Base-by-base conservation (phyloP, 768 basidiomycete genomes). In the Paxillus ammoniavirescens region DNA sequence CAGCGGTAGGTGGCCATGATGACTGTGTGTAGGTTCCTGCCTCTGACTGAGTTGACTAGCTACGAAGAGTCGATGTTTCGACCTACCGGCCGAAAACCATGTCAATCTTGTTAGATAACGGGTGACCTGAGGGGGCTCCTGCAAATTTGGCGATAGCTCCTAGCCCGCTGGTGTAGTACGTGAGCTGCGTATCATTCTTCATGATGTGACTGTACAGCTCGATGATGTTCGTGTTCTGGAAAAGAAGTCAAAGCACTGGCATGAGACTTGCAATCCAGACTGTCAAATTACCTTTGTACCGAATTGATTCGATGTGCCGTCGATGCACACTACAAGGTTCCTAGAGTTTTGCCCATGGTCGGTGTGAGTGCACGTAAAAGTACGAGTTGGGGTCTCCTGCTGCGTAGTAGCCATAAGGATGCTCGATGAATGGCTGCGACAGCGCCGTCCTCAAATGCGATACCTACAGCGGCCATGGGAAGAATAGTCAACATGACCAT, bases 111-210 rank as follows among this genome's bases (percentile, higher is more conserved):
- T 65, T 62, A n/a, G 50, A 58, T 2, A 75, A 0, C 5, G 57
- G 57, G 51, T 63, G 65, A 18, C 46, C 53, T 31, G 52, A 26
- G 18, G 62, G 69, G 18, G 49, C 50, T 4, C 56, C 52, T 4
- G 51, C 48, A 5, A 65, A 61, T 42, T 61, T 65, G 15, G 68
- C 70, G 50, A 66, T 67, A 3, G 75, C 59, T 4, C 75, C 75
- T 15, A 76, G 70, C 7, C 75, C 75, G 42, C 75, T 76, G 49
- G 69, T 70, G 55, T 76, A 76, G 48, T 75, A 76, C 5, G 74
- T 72, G 31, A 72, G 63, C 42, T 76, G 76, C 0, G 49, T 49
- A 2, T 65, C 59, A 42, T 56, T 54, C 56, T 76, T 76, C n/a
- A 58, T 58, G 28, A 76, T 59, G n/a, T 62, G 65, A 49, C 62